Base-by-base conservation (phyloP, 2,329 filamentous ascomycete species). In the Akanthomyces uredinophilus region DNA sequence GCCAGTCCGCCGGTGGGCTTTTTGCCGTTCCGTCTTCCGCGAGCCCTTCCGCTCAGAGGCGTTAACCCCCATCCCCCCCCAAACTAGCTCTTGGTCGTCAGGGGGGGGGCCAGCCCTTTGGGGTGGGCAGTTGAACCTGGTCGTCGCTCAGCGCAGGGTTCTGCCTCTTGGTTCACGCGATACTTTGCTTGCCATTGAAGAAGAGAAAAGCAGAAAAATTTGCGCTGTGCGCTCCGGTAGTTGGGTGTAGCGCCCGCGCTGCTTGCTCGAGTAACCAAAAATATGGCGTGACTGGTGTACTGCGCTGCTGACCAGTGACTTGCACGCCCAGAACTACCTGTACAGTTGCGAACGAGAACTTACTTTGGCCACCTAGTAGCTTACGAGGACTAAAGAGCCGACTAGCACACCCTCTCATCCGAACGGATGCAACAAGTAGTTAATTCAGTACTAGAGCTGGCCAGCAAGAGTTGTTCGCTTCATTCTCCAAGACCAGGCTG, bases 11-110 rank as follows among this genome's bases (percentile, higher is more conserved):
- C 18, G 44, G 55, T 50, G 55, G 55, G 44, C 44, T 29, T 57
- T 44, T n/a, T 51, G 47, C 47, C 56, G 35, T 51, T 51, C 56
- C 56, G 56, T 27, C 56, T 60, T 60, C 56, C 56, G 49, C 49
- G 49, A 52, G 27, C 49, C 49, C 37, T 52, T 52, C 56, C 47
- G 56, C 44, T 6, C 29, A 32, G 32, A 58, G 55, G 44, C 55
- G 14, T 57, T n/a, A n/a, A 29, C 6, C 27, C 27, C 27, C 27
- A 29, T 29, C 27, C 27, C 46, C 44, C 35, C 35, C 56, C 18
- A 51, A 51, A 41, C 32, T 20, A 44, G 43, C 44, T 13, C 5
- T 44, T 44, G 32, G 41, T 58, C 46, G 7, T 37, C 49, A 52
- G 22, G 20, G 35, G 29, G 46, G 56, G 32, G 44, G 20, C 20